Conservation (phyloP, 2,329 filamentous ascomycete genomes). For the Didymella arachidicola region DNA sequence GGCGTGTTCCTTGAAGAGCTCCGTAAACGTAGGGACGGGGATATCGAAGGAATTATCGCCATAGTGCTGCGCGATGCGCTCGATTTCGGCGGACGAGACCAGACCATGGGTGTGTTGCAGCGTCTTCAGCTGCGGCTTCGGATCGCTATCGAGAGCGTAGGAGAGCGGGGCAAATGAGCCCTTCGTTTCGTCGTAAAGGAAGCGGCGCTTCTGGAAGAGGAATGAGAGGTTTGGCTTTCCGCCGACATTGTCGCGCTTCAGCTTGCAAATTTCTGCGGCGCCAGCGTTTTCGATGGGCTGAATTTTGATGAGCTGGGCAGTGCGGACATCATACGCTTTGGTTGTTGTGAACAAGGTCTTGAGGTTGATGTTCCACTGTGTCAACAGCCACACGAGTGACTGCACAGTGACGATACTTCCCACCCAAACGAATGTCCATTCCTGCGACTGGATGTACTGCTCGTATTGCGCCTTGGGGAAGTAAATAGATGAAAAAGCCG, state of each 20-base stretch:
- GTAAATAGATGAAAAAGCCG: constrained; percentile 87
- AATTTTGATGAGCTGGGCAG: constrained; percentile 89
- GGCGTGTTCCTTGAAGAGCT: constrained; percentile 97
- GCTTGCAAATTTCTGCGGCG: constrained; percentile 82
- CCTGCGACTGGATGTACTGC: constrained; percentile 87
- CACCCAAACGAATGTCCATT: constrained; percentile 98
- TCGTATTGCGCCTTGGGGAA: constrained; percentile 84
- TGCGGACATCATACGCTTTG: constrained; percentile 71
- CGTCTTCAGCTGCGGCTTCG: constrained; percentile 76
- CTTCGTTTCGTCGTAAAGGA: constrained; percentile 77
- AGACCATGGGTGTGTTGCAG: constrained; percentile 86
- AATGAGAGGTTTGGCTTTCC: constrained; percentile 84
- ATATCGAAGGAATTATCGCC: constrained; percentile 97
- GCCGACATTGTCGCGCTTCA: constrained; percentile 78
- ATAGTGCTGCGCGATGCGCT: constrained; percentile 87
- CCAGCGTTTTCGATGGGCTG: constrained; percentile 90
- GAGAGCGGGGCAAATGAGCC: constrained; percentile 81
- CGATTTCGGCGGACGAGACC: constrained; percentile 74
- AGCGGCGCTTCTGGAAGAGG: constrained; percentile 96
- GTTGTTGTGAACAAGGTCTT: constrained; percentile 81
- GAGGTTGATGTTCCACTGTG: constrained; percentile 95
- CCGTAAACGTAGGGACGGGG: constrained; percentile 91
- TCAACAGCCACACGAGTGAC: constrained; percentile 90
- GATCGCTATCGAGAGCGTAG: constrained; percentile 84
- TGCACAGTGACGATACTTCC: constrained; percentile 88